These are phyloP conservation scores for Talaromyces sp. DNA, from an alignment of 2,329 filamentous ascomycete species.

Conservation along the genomic window DNA sequence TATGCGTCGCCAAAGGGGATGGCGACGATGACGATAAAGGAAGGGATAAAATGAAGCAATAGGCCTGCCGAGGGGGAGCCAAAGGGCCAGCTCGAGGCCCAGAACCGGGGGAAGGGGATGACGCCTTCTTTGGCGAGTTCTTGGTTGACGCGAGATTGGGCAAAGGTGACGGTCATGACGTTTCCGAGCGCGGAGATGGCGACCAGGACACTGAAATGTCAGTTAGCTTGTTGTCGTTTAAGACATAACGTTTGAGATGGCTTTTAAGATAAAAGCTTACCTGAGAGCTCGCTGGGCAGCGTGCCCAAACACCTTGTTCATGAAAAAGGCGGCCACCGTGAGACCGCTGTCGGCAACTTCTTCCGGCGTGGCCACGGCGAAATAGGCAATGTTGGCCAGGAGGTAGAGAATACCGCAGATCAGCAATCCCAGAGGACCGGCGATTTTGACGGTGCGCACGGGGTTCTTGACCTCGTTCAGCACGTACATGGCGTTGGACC, in stretches of 20 bases:
- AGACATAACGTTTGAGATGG: too few relatives aligned
- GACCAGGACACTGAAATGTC: constrained; percentile 1
- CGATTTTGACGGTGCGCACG: constrained; percentile 48
- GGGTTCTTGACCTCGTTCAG: constrained; percentile 50
- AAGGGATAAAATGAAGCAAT: constrained; percentile 58
- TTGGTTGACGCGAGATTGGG: constrained; percentile 18
- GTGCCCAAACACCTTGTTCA: constrained; percentile 35
- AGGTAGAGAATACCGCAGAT: constrained; percentile 47
- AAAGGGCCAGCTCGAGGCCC: constrained; percentile 59
- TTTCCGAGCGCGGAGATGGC: constrained; percentile 12
- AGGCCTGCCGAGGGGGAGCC: constrained; percentile 48
- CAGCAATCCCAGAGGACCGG: constrained; percentile 46
- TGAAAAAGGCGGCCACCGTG: constrained; percentile 49
- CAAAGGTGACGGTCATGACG: constrained; percentile 13
- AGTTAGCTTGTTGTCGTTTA: too few relatives aligned
- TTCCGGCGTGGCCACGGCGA: constrained; percentile 47
- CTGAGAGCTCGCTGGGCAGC: constrained; percentile 33
- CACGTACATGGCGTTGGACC: constrained; percentile 24
- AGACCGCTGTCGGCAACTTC: constrained; percentile 46
- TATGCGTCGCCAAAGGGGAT: constrained; percentile 59
- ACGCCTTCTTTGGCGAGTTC: constrained; percentile 62
- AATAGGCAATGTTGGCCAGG: constrained; percentile 51
- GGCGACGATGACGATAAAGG: constrained; percentile 55
- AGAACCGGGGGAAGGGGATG: constrained; percentile 56
- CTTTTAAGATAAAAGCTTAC: too few relatives aligned